A percentile compares a stretch with the other conserved stretches of the same genome.
These are phyloP conservation scores for Fusarium setosum DNA, from an alignment of 2,329 filamentous ascomycete genomes.

Conservation along the genomic window DNA sequence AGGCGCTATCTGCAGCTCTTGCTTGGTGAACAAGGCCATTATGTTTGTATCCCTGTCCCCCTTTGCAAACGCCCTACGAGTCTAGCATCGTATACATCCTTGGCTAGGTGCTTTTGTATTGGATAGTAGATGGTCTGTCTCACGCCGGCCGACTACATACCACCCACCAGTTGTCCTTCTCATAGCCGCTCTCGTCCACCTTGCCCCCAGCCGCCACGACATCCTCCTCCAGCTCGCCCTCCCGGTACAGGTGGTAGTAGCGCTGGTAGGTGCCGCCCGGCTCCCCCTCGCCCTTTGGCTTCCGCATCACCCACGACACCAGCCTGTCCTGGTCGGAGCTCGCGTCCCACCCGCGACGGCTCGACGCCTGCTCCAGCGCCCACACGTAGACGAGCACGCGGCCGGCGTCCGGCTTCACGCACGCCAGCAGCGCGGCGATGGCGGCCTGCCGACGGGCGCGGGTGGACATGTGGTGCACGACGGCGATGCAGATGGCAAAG, in stretches of 20 bases:
- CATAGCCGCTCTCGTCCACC: conserved; percentile 86
- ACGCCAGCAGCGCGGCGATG: conserved; percentile 76
- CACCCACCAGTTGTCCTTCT: conserved; percentile 99
- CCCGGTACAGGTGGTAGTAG: conserved; percentile 93
- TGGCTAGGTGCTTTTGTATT: neutral
- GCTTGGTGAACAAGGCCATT: conserved; percentile 5
- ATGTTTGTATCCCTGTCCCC: conserved; percentile 11
- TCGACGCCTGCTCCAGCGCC: conserved; percentile 91
- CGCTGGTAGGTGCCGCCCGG: conserved; percentile 77
- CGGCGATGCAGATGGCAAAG: conserved; percentile 94
- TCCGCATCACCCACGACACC: conserved; percentile 88
- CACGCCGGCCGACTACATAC: conserved; percentile 59
- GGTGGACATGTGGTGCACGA: conserved; percentile 93
- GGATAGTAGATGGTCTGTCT: conserved; percentile 14
- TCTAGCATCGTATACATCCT: neutral
- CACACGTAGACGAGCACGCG: conserved; percentile 89
- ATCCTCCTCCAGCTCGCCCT: conserved; percentile 88
- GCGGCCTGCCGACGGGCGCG: conserved; percentile 77
- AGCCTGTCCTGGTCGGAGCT: conserved; percentile 89
- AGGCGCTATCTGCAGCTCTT: neutral
- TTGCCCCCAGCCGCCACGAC: conserved; percentile 78
- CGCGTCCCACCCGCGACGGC: conserved; percentile 89
- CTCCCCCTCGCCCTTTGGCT: conserved; percentile 44
- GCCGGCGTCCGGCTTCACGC: conserved; percentile 70
- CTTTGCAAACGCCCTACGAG: conserved; percentile 23